phyloP scores from a whole-genome alignment of 768 basidiomycete species.

The Trichaptum fuscoviolaceum region DNA sequence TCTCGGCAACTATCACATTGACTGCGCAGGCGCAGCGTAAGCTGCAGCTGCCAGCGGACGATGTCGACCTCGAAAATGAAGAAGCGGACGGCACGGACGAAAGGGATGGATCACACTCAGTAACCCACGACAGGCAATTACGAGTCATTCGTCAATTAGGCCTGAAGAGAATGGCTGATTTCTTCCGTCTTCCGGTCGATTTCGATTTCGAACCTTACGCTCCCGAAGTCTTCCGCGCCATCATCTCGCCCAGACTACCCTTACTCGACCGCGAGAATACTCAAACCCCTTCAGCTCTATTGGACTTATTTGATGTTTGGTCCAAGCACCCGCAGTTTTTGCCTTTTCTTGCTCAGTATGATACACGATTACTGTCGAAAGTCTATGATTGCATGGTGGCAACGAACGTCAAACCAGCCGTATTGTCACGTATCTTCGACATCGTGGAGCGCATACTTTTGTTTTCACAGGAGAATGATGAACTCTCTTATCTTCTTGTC shows the following conservation, averaged over 20 bases:
- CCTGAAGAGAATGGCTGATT: constrained; percentile 80
- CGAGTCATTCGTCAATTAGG: constrained; percentile 78
- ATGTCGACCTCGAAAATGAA: constrained; percentile 30
- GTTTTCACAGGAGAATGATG: constrained; percentile 45
- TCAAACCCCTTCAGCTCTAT: constrained; percentile 81
- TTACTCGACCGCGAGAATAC: constrained; percentile 79
- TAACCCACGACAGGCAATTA: constrained; percentile 29
- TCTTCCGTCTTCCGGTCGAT: constrained; percentile 66
- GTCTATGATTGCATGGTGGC: constrained; percentile 79
- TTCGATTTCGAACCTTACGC: constrained; percentile 80
- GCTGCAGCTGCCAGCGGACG: constrained; percentile 37
- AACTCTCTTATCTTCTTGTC: constrained; percentile 48
- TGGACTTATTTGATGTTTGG: constrained; percentile 84
- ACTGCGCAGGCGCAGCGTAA: constrained; percentile 57
- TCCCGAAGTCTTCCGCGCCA: constrained; percentile 52
- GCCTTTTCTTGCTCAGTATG: constrained; percentile 64
- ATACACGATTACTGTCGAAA: constrained; percentile 63
- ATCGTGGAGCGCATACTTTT: constrained; percentile 69
- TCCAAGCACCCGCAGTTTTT: constrained; percentile 51
- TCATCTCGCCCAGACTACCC: constrained; percentile 80
- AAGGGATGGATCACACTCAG: constrained; percentile 13
- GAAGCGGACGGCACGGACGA: constrained; percentile 28
- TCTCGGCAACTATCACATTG: constrained; percentile 65
- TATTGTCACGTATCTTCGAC: constrained; percentile 78
- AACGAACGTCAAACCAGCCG: constrained; percentile 80